These are phyloP conservation scores for Earliella scabrosa DNA, from an alignment of 1,284 basidiomycete species.

Conservation along the genomic window DNA sequence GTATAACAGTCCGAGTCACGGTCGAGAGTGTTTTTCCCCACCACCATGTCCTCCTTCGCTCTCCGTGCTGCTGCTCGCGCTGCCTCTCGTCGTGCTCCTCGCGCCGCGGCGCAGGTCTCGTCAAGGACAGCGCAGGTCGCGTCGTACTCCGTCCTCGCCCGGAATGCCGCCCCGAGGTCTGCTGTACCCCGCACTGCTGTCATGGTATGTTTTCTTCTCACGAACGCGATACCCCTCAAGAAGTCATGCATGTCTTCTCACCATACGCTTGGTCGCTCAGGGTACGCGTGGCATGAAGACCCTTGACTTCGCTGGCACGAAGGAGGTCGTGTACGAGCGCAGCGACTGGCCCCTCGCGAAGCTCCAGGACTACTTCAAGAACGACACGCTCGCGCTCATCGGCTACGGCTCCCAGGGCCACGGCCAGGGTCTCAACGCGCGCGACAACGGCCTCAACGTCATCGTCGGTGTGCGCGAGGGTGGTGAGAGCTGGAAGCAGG, in stretches of 20 bases:
- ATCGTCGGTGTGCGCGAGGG: conserved; percentile 98
- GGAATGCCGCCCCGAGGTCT: conserved; percentile 44
- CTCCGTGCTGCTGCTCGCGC: conserved; percentile 68
- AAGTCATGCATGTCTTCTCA: background rate
- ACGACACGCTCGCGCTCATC: conserved; percentile 98
- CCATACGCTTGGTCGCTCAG: conserved; percentile 10
- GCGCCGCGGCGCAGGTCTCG: conserved; percentile 48
- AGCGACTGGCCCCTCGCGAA: conserved; percentile 98
- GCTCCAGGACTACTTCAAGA: conserved; percentile 99
- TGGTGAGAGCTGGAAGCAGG: conserved; percentile 97
- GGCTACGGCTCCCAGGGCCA: conserved; percentile 99
- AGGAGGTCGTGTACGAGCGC: conserved; percentile 97
- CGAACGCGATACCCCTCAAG: background rate
- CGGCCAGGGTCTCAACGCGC: conserved; percentile 97
- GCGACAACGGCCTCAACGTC: conserved; percentile 98
- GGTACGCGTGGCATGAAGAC: conserved; percentile 87
- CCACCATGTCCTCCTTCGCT: conserved; percentile 63
- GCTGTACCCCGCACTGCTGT: conserved; percentile 39
- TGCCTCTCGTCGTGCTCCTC: conserved; percentile 61
- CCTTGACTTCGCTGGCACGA: conserved; percentile 95
- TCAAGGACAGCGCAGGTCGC: conserved; percentile 53
- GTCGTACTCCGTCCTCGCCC: conserved; percentile 78
- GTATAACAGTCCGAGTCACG: conserved; percentile 19
- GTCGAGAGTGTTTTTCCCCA: conserved; percentile 17
- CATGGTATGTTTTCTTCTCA: conserved; percentile 44